Evolutionary conservation across 805 yeast genomes (phyloP).

Genomic region (Candida suzukii): DNA sequence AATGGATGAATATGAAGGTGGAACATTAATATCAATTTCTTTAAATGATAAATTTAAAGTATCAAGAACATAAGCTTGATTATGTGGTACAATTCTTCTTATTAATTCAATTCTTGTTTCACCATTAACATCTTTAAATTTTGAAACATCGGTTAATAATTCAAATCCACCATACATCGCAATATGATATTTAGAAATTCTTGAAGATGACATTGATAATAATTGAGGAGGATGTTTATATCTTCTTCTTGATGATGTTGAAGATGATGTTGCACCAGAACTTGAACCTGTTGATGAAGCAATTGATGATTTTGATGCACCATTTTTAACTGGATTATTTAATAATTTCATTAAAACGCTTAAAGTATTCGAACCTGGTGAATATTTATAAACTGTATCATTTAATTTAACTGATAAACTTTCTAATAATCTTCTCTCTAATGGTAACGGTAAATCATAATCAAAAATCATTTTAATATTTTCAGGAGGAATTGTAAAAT

Average conservation of each 20-base stretch:
- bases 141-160: constrained; percentile 26
- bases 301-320: neutral
- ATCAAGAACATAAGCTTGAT: constrained; percentile 56
- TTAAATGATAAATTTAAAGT: constrained; percentile 38
- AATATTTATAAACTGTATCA: constrained; percentile 27
- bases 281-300: neutral
- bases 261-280: neutral
- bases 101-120: constrained; percentile 32
- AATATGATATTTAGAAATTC: constrained; percentile 48
- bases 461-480: constrained; percentile 23
- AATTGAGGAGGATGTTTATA: constrained; percentile 41
- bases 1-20: constrained; percentile 20
- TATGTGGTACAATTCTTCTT: constrained; percentile 26
- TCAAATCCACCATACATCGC: constrained; percentile 70
- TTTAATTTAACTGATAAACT: constrained; percentile 36
- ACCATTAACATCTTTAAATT: constrained; percentile 27
- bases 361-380: constrained; percentile 33
- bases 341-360: constrained; percentile 13
- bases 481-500: constrained; percentile 24
- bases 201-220: constrained; percentile 39
- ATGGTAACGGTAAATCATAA: constrained; percentile 36
- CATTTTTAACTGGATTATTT: neutral
- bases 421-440: constrained; percentile 31
- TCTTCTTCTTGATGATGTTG: constrained; percentile 16
- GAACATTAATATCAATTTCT: constrained; percentile 30